Base-by-base conservation (phyloP, 306 rosid species). In the Citrullus mucosospermus region DNA sequence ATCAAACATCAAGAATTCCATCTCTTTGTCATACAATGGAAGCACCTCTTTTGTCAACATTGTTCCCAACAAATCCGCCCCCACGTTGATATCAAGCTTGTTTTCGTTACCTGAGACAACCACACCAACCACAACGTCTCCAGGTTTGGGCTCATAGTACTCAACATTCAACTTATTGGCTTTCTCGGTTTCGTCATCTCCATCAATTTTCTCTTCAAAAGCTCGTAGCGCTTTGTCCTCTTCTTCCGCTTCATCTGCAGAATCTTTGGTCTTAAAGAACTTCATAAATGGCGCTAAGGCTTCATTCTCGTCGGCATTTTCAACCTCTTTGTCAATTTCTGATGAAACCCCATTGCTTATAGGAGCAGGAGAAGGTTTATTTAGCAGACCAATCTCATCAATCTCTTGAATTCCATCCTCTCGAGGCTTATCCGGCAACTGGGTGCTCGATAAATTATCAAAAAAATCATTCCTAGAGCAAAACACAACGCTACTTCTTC, bases 41-140 rank as follows among this genome's bases (percentile, higher is more conserved):
- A 95, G 90, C 83, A 91, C 97, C 82, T 95, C 98, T 88, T 95
- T 95, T 6, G 98, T 95, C 88, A 95, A 86, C 98, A 95, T 92
- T 66, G 96, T 89, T 41, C 97, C 98, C 63, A 95, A 63, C n/a
- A 91, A 80, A 77, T 95, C 97, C 8, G 98, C 97, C 51, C 98
- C 98, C 4, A 95, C 87, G 79, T 87, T 89, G 38, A 95, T 84
- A 78, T 95, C 98, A 51, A 95, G 93, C 84, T 87, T 95, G 85
- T 95, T 89, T 76, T 92, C 97, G 74, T 92, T 91, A 9, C 97
- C 98, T 0, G 97, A 95, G 83, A 95, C 97, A 48, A 95, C 98
- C 78, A 91, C 92, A 20, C 96, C 98, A 50, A 95, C 93, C 70
- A 88, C 97, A 80, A 88, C 88, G 86, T 95, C 97, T 20, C 98